phyloP scores from a whole-genome alignment of 148 eudicot genomes.

The Rheum nobile region DNA sequence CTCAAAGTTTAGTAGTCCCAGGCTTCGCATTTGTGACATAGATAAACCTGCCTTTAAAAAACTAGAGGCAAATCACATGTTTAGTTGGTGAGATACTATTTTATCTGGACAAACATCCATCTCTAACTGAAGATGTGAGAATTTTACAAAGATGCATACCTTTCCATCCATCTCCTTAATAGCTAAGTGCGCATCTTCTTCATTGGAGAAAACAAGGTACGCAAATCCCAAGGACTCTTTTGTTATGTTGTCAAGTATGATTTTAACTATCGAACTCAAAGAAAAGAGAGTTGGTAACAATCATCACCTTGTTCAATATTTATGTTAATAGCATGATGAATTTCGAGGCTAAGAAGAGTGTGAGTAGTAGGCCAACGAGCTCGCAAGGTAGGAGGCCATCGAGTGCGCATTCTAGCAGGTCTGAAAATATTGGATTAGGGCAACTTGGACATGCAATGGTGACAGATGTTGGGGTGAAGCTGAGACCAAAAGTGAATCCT shows the following conservation, averaged over 20 bases:
- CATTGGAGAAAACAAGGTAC: constrained; percentile 19
- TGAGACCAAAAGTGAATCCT: too few species aligned
- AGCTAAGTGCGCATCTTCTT: constrained; percentile 24
- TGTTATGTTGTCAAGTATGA: constrained; percentile 21
- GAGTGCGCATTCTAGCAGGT: too few species aligned
- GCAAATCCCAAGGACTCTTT: constrained; percentile 30
- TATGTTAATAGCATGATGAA: not conserved
- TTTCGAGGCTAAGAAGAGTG: too few species aligned
- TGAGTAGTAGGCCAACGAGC: too few species aligned
- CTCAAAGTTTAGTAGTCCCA: constrained; percentile 14
- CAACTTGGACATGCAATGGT: too few species aligned
- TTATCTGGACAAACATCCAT: not conserved
- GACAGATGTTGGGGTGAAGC: too few species aligned
- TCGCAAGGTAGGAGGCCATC: too few species aligned
- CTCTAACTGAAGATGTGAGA: not conserved
- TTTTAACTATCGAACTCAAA: constrained; percentile 17
- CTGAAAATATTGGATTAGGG: too few species aligned
- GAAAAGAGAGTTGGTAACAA: not conserved
- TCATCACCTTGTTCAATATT: not conserved
- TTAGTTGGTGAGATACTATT: not conserved
- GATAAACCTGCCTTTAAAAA: constrained; percentile 28
- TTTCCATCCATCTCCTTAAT: constrained; percentile 31
- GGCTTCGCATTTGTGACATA: constrained; percentile 22
- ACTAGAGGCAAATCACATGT: constrained; percentile 13
- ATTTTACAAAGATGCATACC: constrained; percentile 12